Conservation (phyloP, 2,329 filamentous ascomycete species). For the Aspergillus pseudoglaucus region DNA sequence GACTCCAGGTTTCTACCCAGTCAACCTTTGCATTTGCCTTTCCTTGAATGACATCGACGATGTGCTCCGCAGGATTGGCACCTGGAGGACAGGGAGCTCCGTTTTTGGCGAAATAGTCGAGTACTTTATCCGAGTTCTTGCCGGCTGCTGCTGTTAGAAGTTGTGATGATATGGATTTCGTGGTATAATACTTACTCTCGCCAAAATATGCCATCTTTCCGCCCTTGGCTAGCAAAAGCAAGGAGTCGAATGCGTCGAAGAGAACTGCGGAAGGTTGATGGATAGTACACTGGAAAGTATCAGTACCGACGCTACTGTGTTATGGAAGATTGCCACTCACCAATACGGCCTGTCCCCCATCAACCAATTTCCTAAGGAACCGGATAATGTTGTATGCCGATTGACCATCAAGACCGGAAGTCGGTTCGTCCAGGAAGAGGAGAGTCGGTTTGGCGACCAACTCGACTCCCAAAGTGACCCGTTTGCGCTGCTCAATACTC, state of each 20-base stretch:
- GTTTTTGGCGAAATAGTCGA: conserved; percentile 47
- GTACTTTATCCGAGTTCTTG: conserved; percentile 34
- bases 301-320: neutral
- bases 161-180: neutral
- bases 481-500: conserved; percentile 60
- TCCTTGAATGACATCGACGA: conserved; percentile 34
- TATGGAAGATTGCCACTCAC: conserved; percentile 27
- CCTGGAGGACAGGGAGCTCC: conserved; percentile 48
- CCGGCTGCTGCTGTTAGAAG: conserved; percentile 17
- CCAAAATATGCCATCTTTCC: conserved; percentile 64
- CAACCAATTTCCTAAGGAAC: conserved; percentile 60
- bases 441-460: conserved; percentile 56
- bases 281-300: conserved; percentile 46
- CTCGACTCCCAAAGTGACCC: conserved; percentile 55
- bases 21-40: conserved; percentile 16
- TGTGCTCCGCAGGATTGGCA: conserved; percentile 49
- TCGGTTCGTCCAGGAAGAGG: conserved; percentile 57
- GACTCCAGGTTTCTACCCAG: conserved; percentile 29
- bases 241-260: conserved; percentile 60
- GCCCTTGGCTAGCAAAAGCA: conserved; percentile 58
- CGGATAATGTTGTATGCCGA: conserved; percentile 52
- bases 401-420: conserved; percentile 60
- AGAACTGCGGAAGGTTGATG: conserved; percentile 64
- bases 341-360: conserved; percentile 60
- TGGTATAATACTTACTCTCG: conserved; percentile 31